Conservation (phyloP, 2,329 filamentous ascomycete species). For the Amesomyces nigricolor region DNA sequence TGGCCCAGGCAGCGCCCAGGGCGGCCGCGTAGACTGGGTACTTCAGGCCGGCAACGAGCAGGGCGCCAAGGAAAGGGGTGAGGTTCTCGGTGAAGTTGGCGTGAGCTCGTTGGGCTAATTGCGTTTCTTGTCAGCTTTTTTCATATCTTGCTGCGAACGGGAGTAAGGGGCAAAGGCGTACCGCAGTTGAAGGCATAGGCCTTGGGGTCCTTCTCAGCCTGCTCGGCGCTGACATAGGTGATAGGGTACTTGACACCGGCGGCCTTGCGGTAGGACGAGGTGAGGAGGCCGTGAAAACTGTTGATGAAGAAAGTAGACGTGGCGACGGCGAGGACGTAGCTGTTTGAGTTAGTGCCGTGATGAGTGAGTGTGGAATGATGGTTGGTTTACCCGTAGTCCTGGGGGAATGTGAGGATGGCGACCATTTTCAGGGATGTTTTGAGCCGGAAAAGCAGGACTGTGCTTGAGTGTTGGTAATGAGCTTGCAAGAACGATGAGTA, state of each 20-base stretch:
- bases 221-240: conserved; percentile 50
- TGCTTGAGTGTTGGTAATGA: background rate
- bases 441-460: background rate
- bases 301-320: conserved; percentile 55
- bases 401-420: conserved; percentile 37
- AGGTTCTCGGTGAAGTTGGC: conserved; percentile 60
- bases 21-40: conserved; percentile 47
- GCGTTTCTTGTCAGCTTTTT: background rate
- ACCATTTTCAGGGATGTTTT: conserved; percentile 34
- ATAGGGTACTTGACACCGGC: conserved; percentile 53
- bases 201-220: conserved; percentile 48
- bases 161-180: conserved; percentile 25
- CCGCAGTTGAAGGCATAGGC: conserved; percentile 59
- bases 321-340: conserved; percentile 57
- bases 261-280: conserved; percentile 44
- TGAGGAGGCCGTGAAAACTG: conserved; percentile 45
- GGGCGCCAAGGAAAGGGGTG: conserved; percentile 44
- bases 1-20: conserved; percentile 49
- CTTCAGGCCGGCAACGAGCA: conserved; percentile 51
- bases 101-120: conserved; percentile 53
- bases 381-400: conserved; percentile 45
- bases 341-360: conserved; percentile 29
- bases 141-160: background rate
- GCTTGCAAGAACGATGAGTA: background rate
- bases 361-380: background rate